phyloP scores from a whole-genome alignment of 202 grass and related monocot species.

The Alloteropsis angusta region DNA sequence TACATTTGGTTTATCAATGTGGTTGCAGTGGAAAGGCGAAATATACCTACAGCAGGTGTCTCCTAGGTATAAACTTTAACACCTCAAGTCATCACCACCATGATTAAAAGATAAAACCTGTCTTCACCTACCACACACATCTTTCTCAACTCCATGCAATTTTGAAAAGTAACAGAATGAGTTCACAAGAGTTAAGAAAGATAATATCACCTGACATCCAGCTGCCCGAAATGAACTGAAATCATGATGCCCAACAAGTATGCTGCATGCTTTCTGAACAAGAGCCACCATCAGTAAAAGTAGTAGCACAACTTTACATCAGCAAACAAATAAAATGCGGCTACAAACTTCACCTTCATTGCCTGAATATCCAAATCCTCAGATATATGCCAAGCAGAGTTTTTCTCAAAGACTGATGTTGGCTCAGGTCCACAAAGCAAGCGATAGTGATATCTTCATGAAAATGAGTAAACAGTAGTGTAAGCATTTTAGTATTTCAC shows the following conservation, averaged over 20 bases:
- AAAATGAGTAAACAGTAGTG: slow-evolving; percentile 5
- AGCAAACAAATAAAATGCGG: slow-evolving; percentile 8
- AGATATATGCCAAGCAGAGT: slow-evolving; percentile 70
- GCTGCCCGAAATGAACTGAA: slow-evolving; percentile 93
- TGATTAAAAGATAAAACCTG: neutral
- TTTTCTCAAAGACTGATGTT: slow-evolving; percentile 77
- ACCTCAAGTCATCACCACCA: neutral
- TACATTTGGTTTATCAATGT: neutral
- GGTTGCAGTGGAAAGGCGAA: neutral
- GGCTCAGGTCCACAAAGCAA: slow-evolving; percentile 69
- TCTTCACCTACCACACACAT: slow-evolving; percentile 10
- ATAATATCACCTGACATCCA: slow-evolving; percentile 74
- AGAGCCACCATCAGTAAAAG: slow-evolving; percentile 18
- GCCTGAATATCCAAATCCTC: slow-evolving; percentile 64
- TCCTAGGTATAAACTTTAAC: neutral
- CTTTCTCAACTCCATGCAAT: slow-evolving; percentile 8
- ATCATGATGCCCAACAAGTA: slow-evolving; percentile 86
- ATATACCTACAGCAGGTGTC: neutral
- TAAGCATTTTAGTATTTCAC: slow-evolving; percentile 20
- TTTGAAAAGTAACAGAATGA: neutral
- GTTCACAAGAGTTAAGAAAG: slow-evolving; percentile 18
- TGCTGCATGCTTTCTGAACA: slow-evolving; percentile 72
- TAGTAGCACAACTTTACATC: slow-evolving; percentile 3
- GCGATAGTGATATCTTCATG: slow-evolving; percentile 78
- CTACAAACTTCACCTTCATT: slow-evolving; percentile 58